A percentile compares a stretch with the other conserved stretches of the same genome.
Evolutionary conservation across 1,139 yeast species (phyloP).

Genomic region (Candida sp.): DNA sequence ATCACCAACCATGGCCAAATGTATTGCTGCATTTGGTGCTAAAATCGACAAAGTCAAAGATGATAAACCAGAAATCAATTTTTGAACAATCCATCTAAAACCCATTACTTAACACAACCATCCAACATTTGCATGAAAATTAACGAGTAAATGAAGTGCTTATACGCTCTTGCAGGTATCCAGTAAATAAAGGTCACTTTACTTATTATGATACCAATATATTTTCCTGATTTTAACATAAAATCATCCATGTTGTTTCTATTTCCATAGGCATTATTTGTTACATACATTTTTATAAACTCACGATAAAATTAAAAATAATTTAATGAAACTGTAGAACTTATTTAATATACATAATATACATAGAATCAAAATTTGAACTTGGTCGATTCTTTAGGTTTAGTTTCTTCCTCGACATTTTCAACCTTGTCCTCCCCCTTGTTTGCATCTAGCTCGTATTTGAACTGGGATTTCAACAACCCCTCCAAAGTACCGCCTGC

Average conservation of each 20-base stretch:
- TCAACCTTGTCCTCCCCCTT: conserved; percentile 3
- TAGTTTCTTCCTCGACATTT: background rate
- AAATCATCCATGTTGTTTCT: conserved; percentile 2
- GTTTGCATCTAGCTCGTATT: conserved; percentile 15
- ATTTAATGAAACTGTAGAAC: background rate
- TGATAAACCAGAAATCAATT: conserved; percentile 41
- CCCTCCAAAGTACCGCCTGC: conserved; percentile 11
- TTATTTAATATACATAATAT: background rate
- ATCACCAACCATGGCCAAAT: conserved; percentile 88
- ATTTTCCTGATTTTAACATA: conserved; percentile 3
- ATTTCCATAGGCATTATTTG: conserved; percentile 3
- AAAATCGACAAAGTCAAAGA: conserved; percentile 58
- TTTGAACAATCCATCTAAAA: conserved; percentile 11
- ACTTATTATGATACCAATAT: background rate
- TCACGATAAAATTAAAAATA: conserved; percentile 1
- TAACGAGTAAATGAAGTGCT: conserved; percentile 3
- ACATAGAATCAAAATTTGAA: conserved; percentile 7
- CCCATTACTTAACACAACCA: background rate
- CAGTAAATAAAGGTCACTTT: background rate
- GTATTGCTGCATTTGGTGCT: conserved; percentile 66
- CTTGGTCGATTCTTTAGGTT: conserved; percentile 3
- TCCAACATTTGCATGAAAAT: conserved; percentile 3
- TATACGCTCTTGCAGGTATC: background rate
- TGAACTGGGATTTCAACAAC: conserved; percentile 13
- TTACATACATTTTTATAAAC: conserved; percentile 2